Evolutionary conservation across 495 filamentous ascomycete species (phyloP).

Genomic region (Niebla homalea): DNA sequence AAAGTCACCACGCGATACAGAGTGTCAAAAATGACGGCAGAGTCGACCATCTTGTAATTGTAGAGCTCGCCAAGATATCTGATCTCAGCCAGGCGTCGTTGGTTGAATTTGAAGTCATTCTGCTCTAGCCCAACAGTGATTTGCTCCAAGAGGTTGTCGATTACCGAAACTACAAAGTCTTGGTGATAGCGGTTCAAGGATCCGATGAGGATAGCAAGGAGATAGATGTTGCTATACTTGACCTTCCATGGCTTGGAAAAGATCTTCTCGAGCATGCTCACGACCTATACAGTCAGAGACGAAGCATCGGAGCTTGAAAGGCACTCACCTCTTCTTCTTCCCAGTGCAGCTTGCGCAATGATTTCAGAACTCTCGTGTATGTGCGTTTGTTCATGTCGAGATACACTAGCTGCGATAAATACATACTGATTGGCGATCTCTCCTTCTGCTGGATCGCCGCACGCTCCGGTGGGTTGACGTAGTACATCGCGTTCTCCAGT

Average conservation of each 20-base stretch:
- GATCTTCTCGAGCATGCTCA: slow-evolving; percentile 72
- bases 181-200: slow-evolving; percentile 84
- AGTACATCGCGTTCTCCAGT: slow-evolving; percentile 97
- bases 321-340: slow-evolving; percentile 66
- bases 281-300: slow-evolving; percentile 36
- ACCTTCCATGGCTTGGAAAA: slow-evolving; percentile 95
- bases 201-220: slow-evolving; percentile 81
- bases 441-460: slow-evolving; percentile 95
- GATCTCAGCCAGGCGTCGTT: slow-evolving; percentile 86
- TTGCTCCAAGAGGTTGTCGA: slow-evolving; percentile 82
- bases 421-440: slow-evolving; percentile 81
- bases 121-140: slow-evolving; percentile 81
- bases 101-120: slow-evolving; percentile 97
- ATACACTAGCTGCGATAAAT: slow-evolving; percentile 83
- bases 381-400: slow-evolving; percentile 87
- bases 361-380: slow-evolving; percentile 81
- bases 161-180: slow-evolving; percentile 72
- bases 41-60: slow-evolving; percentile 95
- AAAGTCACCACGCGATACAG: slow-evolving; percentile 90
- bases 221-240: slow-evolving; percentile 93
- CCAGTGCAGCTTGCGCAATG: slow-evolving; percentile 93
- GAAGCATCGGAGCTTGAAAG: neutral
- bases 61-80: slow-evolving; percentile 97
- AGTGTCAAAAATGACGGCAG: slow-evolving; percentile 87
- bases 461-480: slow-evolving; percentile 87